Evolutionary conservation across 805 yeast species (phyloP), one percentile per base, ranked within the genome.

Genomic region (Candida insectorum): DNA sequence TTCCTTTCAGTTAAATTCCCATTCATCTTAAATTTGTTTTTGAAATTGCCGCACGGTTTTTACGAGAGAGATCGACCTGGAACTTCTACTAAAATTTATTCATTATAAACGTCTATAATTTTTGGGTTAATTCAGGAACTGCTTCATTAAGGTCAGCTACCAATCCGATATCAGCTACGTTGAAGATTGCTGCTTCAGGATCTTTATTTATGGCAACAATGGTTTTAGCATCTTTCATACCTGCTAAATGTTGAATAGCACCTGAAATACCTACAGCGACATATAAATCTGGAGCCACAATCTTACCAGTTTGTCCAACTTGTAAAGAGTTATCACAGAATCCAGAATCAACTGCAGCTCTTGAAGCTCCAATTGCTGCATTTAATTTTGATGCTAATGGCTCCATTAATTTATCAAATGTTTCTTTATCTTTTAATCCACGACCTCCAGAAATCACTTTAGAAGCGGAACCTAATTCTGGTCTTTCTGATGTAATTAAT

Each of bases 311-410:
- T 65, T 91, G 98, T 35, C 98, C 98, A 41, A 91, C 89, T 64
- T 91, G 98, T 49, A 91, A 73, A 6, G 97, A 88, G 65, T 91
- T 93, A 55, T 93, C 97, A 54, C 95, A 88, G 58, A 77, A 88
- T 0, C 97, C 97, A 28, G 94, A 73, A 62, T 91, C 98, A 16
- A 93, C 98, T 21, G 97, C 98, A 13, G 97, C 97, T 60, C 98
- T 80, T 6, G 96, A 86, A 3, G 97, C 97, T 52, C 98, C 98
- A 31, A 91, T 82, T 34, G 95, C 97, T 2, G 97, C 98, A 36
- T 79, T 75, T 39, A 91, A 65, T 40, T 83, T 73, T 37, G 77
- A 79, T 6, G 97, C 97, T 45, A 91, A 69, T 32, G 98, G 97
- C 47, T 73, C 77, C 34, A 93, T 69, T 38, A 86, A 46, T 34